Evolutionary conservation across 2,329 filamentous ascomycete genomes (phyloP).

Genomic region (Nemania sp.): DNA sequence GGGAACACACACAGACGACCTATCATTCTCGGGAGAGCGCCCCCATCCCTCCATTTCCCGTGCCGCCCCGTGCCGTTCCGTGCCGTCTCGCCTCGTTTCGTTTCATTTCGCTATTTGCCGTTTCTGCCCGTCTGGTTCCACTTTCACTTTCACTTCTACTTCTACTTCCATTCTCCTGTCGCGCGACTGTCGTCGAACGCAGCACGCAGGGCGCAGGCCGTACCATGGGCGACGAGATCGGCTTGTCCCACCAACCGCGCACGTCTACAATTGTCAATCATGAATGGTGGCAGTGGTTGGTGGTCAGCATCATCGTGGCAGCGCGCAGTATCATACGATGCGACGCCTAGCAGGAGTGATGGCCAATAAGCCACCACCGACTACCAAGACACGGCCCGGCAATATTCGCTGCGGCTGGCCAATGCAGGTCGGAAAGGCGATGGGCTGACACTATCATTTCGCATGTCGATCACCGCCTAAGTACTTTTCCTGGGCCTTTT

Average conservation of each 20-base stretch:
- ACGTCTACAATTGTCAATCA: not conserved
- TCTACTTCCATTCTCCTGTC: not conserved
- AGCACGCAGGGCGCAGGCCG: not conserved
- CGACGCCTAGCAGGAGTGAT: not conserved
- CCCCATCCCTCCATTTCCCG: not conserved
- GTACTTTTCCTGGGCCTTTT: not conserved
- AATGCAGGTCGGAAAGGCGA: not conserved
- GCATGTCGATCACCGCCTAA: not conserved
- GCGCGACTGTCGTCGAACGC: not conserved
- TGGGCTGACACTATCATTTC: not conserved
- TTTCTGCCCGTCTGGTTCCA: conserved; percentile 9
- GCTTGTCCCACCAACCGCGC: too few species aligned
- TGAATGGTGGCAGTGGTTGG: conserved; percentile 14
- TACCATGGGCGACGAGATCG: too few species aligned
- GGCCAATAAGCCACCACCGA: not conserved
- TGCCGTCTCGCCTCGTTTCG: not conserved
- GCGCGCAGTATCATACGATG: conserved; percentile 2
- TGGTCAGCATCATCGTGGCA: conserved; percentile 15
- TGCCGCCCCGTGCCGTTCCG: conserved; percentile 12
- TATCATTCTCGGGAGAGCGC: not conserved
- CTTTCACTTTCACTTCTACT: not conserved
- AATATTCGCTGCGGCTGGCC: not conserved
- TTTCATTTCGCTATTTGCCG: too few species aligned
- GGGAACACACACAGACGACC: conserved; percentile 4
- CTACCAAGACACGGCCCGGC: conserved; percentile 7